These are phyloP conservation scores for Amanita rimosa DNA, from an alignment of 768 basidiomycete species.

Conservation along the genomic window DNA sequence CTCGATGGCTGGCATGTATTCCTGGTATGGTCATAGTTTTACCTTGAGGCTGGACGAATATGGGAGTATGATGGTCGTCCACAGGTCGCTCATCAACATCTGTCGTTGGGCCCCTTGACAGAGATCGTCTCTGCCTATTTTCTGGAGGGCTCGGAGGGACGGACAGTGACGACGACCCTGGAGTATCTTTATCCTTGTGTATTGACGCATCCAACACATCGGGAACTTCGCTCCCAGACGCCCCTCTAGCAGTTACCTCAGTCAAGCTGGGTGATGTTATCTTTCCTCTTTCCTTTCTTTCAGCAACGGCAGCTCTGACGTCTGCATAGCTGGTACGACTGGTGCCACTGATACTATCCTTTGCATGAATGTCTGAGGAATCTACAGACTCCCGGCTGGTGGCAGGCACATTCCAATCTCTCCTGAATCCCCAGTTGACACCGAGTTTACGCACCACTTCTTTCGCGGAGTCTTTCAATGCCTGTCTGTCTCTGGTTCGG, in stretches of 20 bases:
- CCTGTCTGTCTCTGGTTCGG: constrained; percentile 82
- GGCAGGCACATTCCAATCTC: constrained; percentile 25
- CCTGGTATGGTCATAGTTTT: constrained; percentile 83
- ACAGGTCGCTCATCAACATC: constrained; percentile 18
- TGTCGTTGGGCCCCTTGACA: constrained; percentile 18
- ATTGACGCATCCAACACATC: background rate
- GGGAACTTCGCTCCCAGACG: background rate
- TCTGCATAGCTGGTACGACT: constrained; percentile 58
- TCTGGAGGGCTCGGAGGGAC: constrained; percentile 1
- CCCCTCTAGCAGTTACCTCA: constrained; percentile 6
- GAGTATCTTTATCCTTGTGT: background rate
- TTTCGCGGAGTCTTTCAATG: constrained; percentile 72
- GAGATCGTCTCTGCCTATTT: background rate
- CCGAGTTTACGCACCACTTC: constrained; percentile 93
- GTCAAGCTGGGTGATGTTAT: constrained; percentile 3
- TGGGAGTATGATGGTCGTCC: constrained; percentile 28
- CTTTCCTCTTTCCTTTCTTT: constrained; percentile 41
- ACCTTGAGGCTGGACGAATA: constrained; percentile 68
- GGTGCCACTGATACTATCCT: constrained; percentile 22
- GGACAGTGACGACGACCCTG: constrained; percentile 14
- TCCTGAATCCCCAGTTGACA: constrained; percentile 65
- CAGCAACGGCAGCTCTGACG: constrained; percentile 65
- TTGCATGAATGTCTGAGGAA: constrained; percentile 14
- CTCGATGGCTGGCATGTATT: constrained; percentile 77
- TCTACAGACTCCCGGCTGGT: constrained; percentile 8